Conservation (phyloP, 106 monocot genomes). For the Platanthera zijinensis region DNA sequence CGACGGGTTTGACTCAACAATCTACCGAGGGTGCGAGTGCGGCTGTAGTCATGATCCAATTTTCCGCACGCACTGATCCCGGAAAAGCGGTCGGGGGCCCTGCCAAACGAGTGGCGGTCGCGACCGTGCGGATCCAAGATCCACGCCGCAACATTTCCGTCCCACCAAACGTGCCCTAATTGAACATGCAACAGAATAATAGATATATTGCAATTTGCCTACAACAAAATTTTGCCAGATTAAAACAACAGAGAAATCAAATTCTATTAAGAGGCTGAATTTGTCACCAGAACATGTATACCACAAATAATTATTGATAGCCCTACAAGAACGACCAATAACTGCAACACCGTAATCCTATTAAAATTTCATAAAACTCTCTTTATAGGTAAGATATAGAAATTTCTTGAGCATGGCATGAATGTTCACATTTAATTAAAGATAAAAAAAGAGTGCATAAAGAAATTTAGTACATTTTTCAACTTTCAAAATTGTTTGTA, state of each 20-base stretch:
- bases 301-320: too few species aligned
- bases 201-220: neutral
- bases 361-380: neutral
- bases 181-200: neutral
- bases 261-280: neutral
- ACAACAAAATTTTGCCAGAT: neutral
- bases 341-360: neutral
- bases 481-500: neutral
- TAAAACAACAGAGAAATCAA: neutral
- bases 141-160: too few species aligned
- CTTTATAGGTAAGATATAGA: neutral
- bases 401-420: neutral
- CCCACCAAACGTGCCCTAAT: too few species aligned
- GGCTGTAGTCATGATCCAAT: too few species aligned
- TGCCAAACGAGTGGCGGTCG: too few species aligned
- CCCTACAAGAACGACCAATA: too few species aligned
- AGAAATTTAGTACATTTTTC: neutral
- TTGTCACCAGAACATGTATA: neutral
- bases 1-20: too few species aligned
- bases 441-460: too few species aligned
- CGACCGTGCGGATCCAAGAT: too few species aligned
- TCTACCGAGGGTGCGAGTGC: too few species aligned
- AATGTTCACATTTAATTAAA: neutral
- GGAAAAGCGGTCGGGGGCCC: too few species aligned
- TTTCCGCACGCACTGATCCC: too few species aligned